These are phyloP conservation scores for Melaleuca quinquenervia DNA, from an alignment of 345 rosid species.

Conservation along the genomic window DNA sequence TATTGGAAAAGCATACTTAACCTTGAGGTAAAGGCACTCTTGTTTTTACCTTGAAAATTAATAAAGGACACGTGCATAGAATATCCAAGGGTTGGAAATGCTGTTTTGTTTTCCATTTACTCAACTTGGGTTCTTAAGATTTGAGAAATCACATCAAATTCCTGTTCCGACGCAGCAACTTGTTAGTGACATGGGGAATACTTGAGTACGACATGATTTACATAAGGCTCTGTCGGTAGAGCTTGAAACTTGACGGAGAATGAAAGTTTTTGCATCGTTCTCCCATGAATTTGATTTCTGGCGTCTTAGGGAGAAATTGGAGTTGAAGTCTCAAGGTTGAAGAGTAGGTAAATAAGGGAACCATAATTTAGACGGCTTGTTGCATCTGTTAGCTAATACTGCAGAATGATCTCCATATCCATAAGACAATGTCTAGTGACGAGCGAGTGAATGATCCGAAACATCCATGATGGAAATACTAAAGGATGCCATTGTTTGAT, in stretches of 20 bases:
- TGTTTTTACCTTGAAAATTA: neutral
- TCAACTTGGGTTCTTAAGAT: neutral
- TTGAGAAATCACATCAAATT: neutral
- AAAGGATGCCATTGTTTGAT: neutral
- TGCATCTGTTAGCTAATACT: neutral
- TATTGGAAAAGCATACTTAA: neutral
- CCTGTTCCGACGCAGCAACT: neutral
- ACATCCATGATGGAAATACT: neutral
- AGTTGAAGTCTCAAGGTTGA: neutral
- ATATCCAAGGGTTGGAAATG: neutral
- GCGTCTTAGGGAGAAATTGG: neutral
- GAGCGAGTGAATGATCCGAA: neutral
- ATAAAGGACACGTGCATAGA: neutral
- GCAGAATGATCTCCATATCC: neutral
- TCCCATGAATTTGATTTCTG: neutral
- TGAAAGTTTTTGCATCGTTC: neutral
- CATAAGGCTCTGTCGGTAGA: neutral
- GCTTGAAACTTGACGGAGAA: neutral
- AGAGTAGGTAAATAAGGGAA: neutral
- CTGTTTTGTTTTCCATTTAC: neutral
- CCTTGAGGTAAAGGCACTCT: neutral
- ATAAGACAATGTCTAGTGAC: neutral
- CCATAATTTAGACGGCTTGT: neutral
- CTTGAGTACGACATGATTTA: neutral
- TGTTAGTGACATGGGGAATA: neutral